A percentile compares a stretch with the other conserved stretches of the same genome.
Conservation (phyloP, 306 rosid species). For the Boehmeria nivea region DNA sequence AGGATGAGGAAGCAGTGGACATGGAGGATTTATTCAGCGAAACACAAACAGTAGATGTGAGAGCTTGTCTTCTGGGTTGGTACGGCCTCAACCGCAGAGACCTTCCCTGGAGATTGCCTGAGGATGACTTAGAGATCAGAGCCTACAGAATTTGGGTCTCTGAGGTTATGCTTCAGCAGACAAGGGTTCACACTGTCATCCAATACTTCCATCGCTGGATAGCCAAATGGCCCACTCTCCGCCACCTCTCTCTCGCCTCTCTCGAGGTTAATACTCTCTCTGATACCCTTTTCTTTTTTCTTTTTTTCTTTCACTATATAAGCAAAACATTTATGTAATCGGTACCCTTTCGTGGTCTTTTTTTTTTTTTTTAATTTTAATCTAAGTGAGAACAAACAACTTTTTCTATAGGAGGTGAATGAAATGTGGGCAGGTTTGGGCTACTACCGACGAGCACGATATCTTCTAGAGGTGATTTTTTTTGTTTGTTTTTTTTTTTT, state of each 20-base stretch:
- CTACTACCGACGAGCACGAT: slow-evolving; percentile 90
- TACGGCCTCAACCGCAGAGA: slow-evolving; percentile 63
- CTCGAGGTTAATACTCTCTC: slow-evolving; percentile 45
- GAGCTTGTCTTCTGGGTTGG: slow-evolving; percentile 60
- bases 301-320: too few relatives aligned
- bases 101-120: slow-evolving; percentile 70
- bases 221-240: slow-evolving; percentile 75
- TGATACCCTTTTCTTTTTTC: background rate
- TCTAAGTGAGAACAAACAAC: background rate
- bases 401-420: slow-evolving; percentile 67
- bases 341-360: too few relatives aligned
- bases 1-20: slow-evolving; percentile 20
- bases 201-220: slow-evolving; percentile 73
- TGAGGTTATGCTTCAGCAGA: slow-evolving; percentile 86
- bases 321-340: too few relatives aligned
- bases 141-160: slow-evolving; percentile 92
- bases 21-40: slow-evolving; percentile 61
- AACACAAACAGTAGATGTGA: slow-evolving; percentile 38
- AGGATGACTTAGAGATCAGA: slow-evolving; percentile 32
- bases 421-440: slow-evolving; percentile 98
- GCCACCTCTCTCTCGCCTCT: slow-evolving; percentile 65
- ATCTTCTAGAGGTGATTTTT: slow-evolving; percentile 64
- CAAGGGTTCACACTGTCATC: slow-evolving; percentile 82
- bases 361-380: too few relatives aligned
- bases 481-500: background rate